phyloP scores from a whole-genome alignment of 106 monocot species.

The Dioscorea alata region DNA sequence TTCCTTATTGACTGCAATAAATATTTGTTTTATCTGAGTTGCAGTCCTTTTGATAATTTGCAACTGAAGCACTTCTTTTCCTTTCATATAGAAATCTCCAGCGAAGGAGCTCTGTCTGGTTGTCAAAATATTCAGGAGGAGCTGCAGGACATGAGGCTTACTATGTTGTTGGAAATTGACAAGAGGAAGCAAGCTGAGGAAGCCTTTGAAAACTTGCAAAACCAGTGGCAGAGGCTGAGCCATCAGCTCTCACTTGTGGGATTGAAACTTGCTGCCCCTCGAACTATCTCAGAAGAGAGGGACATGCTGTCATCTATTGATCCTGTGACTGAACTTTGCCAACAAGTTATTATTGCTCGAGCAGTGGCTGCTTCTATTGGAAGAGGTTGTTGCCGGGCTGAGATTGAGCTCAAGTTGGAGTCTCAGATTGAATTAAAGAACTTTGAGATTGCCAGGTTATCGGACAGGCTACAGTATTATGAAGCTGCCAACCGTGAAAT shows the following conservation, averaged over 20 bases:
- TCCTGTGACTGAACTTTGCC: slow-evolving; percentile 41
- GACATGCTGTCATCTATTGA: slow-evolving; percentile 11
- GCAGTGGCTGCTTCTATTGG: slow-evolving; percentile 40
- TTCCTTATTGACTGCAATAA: neutral
- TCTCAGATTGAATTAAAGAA: slow-evolving; percentile 51
- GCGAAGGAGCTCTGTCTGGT: slow-evolving; percentile 35
- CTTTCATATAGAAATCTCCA: slow-evolving; percentile 44
- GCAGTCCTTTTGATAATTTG: neutral
- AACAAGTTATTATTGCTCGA: slow-evolving; percentile 41
- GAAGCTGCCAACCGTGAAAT: slow-evolving; percentile 74
- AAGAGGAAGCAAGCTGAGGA: slow-evolving; percentile 80
- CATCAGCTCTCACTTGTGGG: slow-evolving; percentile 53
- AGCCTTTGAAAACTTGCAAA: slow-evolving; percentile 34
- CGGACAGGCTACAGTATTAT: slow-evolving; percentile 66
- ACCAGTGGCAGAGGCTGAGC: slow-evolving; percentile 40
- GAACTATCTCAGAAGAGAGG: slow-evolving; percentile 11
- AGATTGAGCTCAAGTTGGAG: slow-evolving; percentile 41
- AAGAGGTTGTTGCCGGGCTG: slow-evolving; percentile 47
- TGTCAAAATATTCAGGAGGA: slow-evolving; percentile 43
- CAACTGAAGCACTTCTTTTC: neutral
- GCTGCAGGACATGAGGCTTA: slow-evolving; percentile 57
- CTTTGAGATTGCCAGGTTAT: slow-evolving; percentile 59
- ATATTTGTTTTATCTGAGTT: neutral
- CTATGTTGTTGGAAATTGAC: slow-evolving; percentile 64
- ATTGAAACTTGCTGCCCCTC: slow-evolving; percentile 32